A percentile compares a stretch with the other conserved stretches of the same genome.
Evolutionary conservation across 768 basidiomycete genomes (phyloP).

Genomic region (Cyclocybe aegerita): DNA sequence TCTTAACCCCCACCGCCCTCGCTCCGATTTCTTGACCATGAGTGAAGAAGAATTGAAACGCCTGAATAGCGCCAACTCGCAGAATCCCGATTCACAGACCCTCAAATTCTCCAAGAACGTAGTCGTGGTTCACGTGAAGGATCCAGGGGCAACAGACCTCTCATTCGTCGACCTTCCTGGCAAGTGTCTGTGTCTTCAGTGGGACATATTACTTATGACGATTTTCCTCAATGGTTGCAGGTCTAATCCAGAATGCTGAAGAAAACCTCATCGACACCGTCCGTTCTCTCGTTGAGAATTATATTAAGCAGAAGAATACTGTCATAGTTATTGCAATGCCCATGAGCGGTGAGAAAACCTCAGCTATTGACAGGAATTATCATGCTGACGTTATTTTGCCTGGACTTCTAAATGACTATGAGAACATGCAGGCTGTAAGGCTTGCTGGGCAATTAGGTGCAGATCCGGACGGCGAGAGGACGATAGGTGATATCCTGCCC

Average conservation of each 20-base stretch:
- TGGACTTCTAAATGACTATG: constrained; percentile 53
- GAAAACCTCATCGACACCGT: constrained; percentile 43
- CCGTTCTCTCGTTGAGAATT: constrained; percentile 41
- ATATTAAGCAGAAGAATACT: constrained; percentile 50
- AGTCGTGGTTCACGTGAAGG: constrained; percentile 44
- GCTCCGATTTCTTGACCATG: constrained; percentile 23
- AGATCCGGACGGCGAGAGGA: constrained; percentile 56
- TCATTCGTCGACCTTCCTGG: constrained; percentile 58
- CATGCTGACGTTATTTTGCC: background rate
- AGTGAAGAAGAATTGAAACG: constrained; percentile 20
- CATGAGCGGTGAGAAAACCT: constrained; percentile 48
- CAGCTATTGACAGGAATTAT: background rate
- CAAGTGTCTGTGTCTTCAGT: constrained; percentile 18
- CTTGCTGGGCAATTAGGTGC: constrained; percentile 53
- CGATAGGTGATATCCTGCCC: too few relatives aligned
- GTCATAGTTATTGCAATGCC: constrained; percentile 68
- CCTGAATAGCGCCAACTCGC: constrained; percentile 3
- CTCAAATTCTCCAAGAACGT: constrained; percentile 48
- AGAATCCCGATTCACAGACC: background rate
- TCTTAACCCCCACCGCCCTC: constrained; percentile 39
- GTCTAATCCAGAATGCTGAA: constrained; percentile 56
- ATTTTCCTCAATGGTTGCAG: constrained; percentile 28
- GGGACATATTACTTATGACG: constrained; percentile 14
- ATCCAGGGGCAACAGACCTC: constrained; percentile 45
- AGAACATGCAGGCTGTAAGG: constrained; percentile 58